Base-by-base conservation (phyloP, 768 basidiomycete genomes). In the Agrocybe pediades region DNA sequence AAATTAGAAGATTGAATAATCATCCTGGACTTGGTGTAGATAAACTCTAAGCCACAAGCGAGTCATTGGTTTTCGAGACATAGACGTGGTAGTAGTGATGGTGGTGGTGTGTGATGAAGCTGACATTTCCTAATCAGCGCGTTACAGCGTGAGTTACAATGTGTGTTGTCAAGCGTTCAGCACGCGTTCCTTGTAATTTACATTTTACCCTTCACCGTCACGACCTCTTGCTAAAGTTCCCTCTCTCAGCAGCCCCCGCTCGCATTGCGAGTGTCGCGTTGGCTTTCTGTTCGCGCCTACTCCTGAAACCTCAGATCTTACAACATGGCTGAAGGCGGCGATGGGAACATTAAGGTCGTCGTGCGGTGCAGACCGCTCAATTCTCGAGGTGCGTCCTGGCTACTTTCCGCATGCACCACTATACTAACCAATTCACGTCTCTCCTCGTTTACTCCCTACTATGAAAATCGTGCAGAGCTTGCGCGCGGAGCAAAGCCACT, bases 311-410 rank as follows among this genome's bases (percentile, higher is more conserved):
- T 29, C 30, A 54, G 51, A 54, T 30, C 43, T 44, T 27, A 19
- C 54, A 69, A 64, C 42, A 88, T 90, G 88, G 81, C 85, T 51
- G 89, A 90, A 71, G 79, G 78, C 63, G 89, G 88, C 62, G 89
- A 90, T 68, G 90, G 90, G 51, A 92, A 92, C 75, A 92, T 92
- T 80, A 92, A 92, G 77, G 90, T 93, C 71, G 90, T 91, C 46
- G 87, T 91, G 59, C 90, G 96, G 87, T 98, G 95, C 79, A 83
- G 96, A 62, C 96, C 96, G 49, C 87, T 98, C 74, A 99, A 99
- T 71, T 75, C 87, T 66, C 87, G 95, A 72, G 95, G 95, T 95
- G 63, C 67, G 86, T 75, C 29, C 24, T 29, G n/a, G n/a, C n/a
- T 23, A 24, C 27, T 40, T 6, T 30, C 27, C 24, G 30, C 6